A percentile compares a stretch with the other conserved stretches of the same genome.
Evolutionary conservation across 768 basidiomycete species (phyloP).

Genomic region (Xerocomus spinulosus): DNA sequence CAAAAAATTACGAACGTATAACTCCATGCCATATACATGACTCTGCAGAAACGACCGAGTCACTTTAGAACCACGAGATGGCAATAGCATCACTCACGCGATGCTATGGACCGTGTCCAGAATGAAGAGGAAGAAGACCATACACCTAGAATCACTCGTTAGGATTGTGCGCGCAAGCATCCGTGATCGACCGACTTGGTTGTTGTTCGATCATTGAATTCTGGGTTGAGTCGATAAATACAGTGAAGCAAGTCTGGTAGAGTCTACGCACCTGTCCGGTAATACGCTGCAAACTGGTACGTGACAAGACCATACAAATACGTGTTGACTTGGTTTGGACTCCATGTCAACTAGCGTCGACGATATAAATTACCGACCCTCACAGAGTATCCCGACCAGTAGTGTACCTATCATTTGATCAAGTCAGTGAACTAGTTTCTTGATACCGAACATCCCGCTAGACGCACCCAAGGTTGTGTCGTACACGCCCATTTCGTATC

Average conservation of each 20-base stretch:
- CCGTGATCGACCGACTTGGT: neutral
- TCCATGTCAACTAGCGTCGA: too few species aligned
- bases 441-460: neutral
- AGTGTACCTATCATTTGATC: conserved; percentile 7
- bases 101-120: conserved; percentile 14
- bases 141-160: neutral
- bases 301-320: conserved; percentile 39
- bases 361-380: neutral
- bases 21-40: conserved; percentile 18
- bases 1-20: conserved; percentile 8
- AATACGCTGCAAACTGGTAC: conserved; percentile 39
- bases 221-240: neutral
- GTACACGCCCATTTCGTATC: neutral
- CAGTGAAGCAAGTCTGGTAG: too few species aligned
- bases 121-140: conserved; percentile 12
- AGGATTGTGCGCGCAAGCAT: neutral
- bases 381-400: conserved; percentile 11
- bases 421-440: neutral
- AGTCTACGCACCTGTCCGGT: conserved; percentile 6
- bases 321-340: conserved; percentile 13
- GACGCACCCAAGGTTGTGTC: neutral
- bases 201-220: conserved; percentile 11
- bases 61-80: neutral
- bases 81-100: conserved; percentile 9
- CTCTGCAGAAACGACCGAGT: neutral